Conservation (phyloP, 306 rosid species). For the Trifolium fragiferum region DNA sequence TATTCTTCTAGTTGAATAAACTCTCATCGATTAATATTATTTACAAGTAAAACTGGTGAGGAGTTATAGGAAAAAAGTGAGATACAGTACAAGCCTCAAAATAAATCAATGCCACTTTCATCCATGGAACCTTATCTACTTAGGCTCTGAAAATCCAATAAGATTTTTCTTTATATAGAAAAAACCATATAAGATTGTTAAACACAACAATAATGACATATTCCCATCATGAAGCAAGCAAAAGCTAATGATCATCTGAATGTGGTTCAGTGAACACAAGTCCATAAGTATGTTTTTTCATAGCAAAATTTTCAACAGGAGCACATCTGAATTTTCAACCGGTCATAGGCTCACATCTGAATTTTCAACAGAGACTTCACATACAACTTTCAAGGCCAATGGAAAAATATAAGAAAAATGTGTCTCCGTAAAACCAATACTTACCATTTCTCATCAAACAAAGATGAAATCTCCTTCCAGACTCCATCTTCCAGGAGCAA, state of each 20-base stretch:
- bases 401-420: constrained; percentile 9
- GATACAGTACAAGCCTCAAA: not conserved
- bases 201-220: constrained; percentile 18
- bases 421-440: constrained; percentile 34
- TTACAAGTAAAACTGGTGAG: constrained; percentile 5
- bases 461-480: constrained; percentile 81
- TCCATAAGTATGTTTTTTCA: constrained; percentile 21
- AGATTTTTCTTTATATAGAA: not conserved
- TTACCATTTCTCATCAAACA: constrained; percentile 86
- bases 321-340: constrained; percentile 29
- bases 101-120: constrained; percentile 3
- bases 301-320: constrained; percentile 28
- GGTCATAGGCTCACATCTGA: not conserved
- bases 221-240: constrained; percentile 11
- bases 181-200: constrained; percentile 17
- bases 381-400: constrained; percentile 28
- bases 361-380: constrained; percentile 16
- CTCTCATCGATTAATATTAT: constrained; percentile 6
- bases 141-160: constrained; percentile 16
- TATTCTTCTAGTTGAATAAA: constrained; percentile 14
- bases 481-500: constrained; percentile 68
- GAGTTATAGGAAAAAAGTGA: constrained; percentile 3
- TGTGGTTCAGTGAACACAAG: constrained; percentile 9
- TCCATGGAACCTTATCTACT: constrained; percentile 6
- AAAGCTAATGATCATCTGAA: constrained; percentile 19